Evolutionary conservation across 495 filamentous ascomycete genomes (phyloP), one percentile per base, ranked within the genome.

Genomic region (Aspergillus baeticus): DNA sequence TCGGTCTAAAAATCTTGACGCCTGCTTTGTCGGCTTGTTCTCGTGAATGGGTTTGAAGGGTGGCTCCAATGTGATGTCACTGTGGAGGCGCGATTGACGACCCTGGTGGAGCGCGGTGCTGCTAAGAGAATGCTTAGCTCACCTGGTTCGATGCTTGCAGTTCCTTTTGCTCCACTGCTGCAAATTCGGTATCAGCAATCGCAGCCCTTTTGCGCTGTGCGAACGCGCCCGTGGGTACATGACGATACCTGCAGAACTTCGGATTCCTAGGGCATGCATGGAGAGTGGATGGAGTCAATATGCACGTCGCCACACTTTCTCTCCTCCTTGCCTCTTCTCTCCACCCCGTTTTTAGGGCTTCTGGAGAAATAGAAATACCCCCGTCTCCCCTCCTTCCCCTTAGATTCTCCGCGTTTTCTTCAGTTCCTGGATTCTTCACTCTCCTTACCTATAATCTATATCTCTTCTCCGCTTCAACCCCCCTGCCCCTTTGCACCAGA

Each of bases 341-440:
- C 22, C 18, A 18, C 41, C 20, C 10, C 36, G 13, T 43, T 42
- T 15, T 18, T 18, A 42, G 37, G 36, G 48, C 35, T 39, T 38
- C 22, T 52, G 49, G 49, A 52, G 49, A 42, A 42, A n/a, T 52
- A 52, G 49, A 52, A 52, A 52, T 52, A 52, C n/a, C 49, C 49
- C 49, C 49, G n/a, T 52, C 49, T 52, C 14, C 10, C 37, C 47
- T 52, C 14, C 10, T 26, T 34, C 36, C 48, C 49, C 49, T 15
- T 52, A 26, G 8, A 31, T 42, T 42, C 49, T 52, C 49, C 49
- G 37, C 49, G 49, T 41, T 39, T 41, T 13, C 10, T n/a, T 38
- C 13, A 42, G 37, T 42, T 39, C 48, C 48, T 42, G 35, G 21
- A 6, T 46, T 52, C 20, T 41, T 37, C 31, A 10, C 14, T 17